phyloP scores from a whole-genome alignment of 768 basidiomycete species.

The Leccinum subgranulosum region DNA sequence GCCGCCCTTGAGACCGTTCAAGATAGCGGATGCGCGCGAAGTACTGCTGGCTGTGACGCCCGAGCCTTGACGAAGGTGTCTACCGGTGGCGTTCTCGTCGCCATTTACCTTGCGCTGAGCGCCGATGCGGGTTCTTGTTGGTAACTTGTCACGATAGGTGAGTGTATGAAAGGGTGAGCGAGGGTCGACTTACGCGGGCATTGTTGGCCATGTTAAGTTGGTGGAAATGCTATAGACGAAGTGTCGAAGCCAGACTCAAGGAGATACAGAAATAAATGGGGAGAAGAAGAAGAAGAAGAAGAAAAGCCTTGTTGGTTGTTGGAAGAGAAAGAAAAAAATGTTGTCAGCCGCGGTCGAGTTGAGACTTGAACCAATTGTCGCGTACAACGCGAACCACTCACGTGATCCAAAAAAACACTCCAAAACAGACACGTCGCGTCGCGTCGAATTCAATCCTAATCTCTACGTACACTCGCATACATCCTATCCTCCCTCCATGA shows the following conservation, averaged over 20 bases:
- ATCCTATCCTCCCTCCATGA: constrained; percentile 35
- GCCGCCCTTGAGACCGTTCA: constrained; percentile 47
- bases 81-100: constrained; percentile 76
- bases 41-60: constrained; percentile 43
- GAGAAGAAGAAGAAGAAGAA: constrained; percentile 22
- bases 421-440: constrained; percentile 37
- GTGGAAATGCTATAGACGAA: constrained; percentile 24
- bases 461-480: constrained; percentile 30
- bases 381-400: constrained; percentile 38
- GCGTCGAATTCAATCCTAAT: neutral
- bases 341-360: constrained; percentile 36
- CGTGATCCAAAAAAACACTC: constrained; percentile 35
- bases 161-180: neutral
- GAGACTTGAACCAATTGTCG: constrained; percentile 27
- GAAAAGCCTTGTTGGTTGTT: constrained; percentile 15
- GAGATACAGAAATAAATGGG: constrained; percentile 19
- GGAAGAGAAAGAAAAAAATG: constrained; percentile 25
- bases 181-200: constrained; percentile 47
- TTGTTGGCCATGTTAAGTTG: constrained; percentile 51
- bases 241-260: constrained; percentile 6
- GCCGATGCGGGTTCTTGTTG: constrained; percentile 61
- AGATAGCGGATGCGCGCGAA: constrained; percentile 46
- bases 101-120: constrained; percentile 64
- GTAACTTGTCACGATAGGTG: constrained; percentile 43
- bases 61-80: constrained; percentile 62